A percentile compares a stretch with the other conserved stretches of the same genome.
phyloP scores from a whole-genome alignment of 2,329 filamentous ascomycete genomes.

The Penicillium sp. region DNA sequence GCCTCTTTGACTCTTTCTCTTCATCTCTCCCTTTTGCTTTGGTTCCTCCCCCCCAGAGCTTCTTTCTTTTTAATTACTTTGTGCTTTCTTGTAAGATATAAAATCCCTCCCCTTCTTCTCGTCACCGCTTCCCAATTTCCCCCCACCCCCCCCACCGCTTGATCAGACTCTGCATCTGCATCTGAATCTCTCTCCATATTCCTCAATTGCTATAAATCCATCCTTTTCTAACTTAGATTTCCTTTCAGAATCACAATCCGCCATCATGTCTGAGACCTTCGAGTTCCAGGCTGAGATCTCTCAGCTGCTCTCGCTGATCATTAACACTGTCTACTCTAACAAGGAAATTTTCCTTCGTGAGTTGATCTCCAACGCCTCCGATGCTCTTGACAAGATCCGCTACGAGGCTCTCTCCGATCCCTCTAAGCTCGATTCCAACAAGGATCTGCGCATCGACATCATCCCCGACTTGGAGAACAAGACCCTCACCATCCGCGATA shows the following conservation, averaged over 20 bases:
- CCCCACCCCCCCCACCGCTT: conserved; percentile 3
- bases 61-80: conserved; percentile 18
- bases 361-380: conserved; percentile 95
- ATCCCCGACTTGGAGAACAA: conserved; percentile 97
- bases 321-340: conserved; percentile 99
- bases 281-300: conserved; percentile 99
- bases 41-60: conserved; percentile 22
- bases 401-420: conserved; percentile 98
- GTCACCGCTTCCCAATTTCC: conserved; percentile 15
- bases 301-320: conserved; percentile 99
- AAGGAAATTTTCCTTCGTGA: conserved; percentile 99
- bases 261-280: conserved; percentile 91
- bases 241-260: conserved; percentile 19
- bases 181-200: conserved; percentile 5
- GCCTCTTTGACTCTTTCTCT: conserved; percentile 18
- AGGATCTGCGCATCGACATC: conserved; percentile 98
- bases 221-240: background rate
- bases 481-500: conserved; percentile 95
- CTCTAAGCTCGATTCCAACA: conserved; percentile 93
- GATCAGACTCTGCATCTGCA: conserved; percentile 14
- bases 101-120: conserved; percentile 12
- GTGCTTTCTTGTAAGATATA: conserved; percentile 16
- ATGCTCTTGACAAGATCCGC: conserved; percentile 99
- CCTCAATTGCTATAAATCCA: conserved; percentile 4
- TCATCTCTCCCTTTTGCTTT: conserved; percentile 23